Evolutionary conservation across 768 basidiomycete genomes (phyloP).

Genomic region (Mycena galericulata): DNA sequence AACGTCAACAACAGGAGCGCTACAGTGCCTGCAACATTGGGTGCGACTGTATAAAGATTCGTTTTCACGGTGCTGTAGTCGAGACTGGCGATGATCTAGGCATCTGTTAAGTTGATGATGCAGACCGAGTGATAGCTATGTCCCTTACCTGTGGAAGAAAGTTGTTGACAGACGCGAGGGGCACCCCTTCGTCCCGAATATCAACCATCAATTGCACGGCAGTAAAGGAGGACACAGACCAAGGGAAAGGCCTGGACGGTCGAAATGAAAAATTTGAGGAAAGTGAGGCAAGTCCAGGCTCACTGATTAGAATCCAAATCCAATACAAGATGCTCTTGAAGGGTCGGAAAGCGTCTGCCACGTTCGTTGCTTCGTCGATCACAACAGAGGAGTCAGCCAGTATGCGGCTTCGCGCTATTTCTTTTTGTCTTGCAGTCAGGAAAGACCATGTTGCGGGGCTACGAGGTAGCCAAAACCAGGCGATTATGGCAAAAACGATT

Average conservation of each 20-base stretch:
- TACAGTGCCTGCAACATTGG: constrained; percentile 57
- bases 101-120: constrained; percentile 52
- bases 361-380: constrained; percentile 54
- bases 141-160: constrained; percentile 57
- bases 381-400: constrained; percentile 59
- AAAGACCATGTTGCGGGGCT: constrained; percentile 56
- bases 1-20: constrained; percentile 59
- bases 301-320: constrained; percentile 60
- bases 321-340: constrained; percentile 60
- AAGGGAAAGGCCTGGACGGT: constrained; percentile 23
- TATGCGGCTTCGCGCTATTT: constrained; percentile 55
- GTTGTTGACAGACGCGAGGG: constrained; percentile 64
- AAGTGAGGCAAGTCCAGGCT: not conserved
- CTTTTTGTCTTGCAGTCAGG: constrained; percentile 53
- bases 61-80: constrained; percentile 54
- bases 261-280: not conserved
- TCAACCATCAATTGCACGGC: not conserved
- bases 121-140: constrained; percentile 46
- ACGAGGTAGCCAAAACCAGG: constrained; percentile 59
- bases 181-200: constrained; percentile 49
- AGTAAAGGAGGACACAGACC: constrained; percentile 7
- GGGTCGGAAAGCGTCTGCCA: constrained; percentile 58
- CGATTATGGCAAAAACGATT: constrained; percentile 56
- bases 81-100: constrained; percentile 31
- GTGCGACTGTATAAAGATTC: constrained; percentile 65